Base-by-base conservation (phyloP, 2,329 filamentous ascomycete species). In the Huntiella omanensis region DNA sequence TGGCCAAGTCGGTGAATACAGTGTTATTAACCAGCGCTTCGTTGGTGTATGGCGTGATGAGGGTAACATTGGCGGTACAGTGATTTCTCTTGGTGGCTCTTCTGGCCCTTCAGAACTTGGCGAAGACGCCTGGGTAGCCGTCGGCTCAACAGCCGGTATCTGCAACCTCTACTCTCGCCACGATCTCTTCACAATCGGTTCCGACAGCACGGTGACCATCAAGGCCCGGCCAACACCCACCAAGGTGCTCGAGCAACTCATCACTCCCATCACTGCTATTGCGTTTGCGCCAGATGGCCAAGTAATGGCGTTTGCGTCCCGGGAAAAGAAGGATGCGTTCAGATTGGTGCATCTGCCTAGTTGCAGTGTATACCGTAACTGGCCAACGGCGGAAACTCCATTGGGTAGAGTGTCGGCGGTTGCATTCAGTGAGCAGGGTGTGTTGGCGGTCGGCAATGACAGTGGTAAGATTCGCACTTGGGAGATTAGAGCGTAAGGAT, bases 351-450 rank as follows among this genome's bases (percentile, higher is more conserved):
- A 98, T 61, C 64, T 98, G 54, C 87, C 88, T 0, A 87, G 75
- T 54, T 94, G 86, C 60, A 94, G 86, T 1, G 84, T 96, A 15
- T 98, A 91, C 69, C 77, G 80, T 56, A 98, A 98, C 62, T 98
- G 91, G 91, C 91, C 91, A 17, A 98, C 88, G 46, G 75, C 77
- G 52, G 79, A 82, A 59, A 98, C 91, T 48, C 86, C 87, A 1
- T 63, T 98, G 51, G 91, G 91, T 0, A 71, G 85, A 49, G 77
- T 96, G 53, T 83, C 83, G 2, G 69, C 76, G 1, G 73, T 86
- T 50, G 78, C 82, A 3, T 81, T 84, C 58, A 71, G 72, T 15
- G 68, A 65, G 4, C 67, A 70, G 51, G 81, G 76, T 50, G 60
- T 87, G 55, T 59, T 98, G 53, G 84, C 84, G 8, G 82, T 96